phyloP scores from a whole-genome alignment of 139 green algal species.

The Ulvella scutata region DNA sequence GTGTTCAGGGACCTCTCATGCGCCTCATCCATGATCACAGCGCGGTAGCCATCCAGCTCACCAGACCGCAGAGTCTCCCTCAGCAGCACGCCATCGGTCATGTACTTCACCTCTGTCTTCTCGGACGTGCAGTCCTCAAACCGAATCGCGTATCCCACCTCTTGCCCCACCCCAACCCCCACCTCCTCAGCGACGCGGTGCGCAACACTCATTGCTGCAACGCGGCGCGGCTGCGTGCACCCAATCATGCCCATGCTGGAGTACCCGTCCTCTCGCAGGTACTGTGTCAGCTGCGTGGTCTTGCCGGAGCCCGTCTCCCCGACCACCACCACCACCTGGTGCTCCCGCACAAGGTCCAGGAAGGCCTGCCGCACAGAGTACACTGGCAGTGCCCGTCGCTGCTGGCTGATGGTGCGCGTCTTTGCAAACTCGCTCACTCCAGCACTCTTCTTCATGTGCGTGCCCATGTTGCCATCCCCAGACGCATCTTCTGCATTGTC shows the following conservation, averaged over 20 bases:
- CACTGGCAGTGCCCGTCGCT: slow-evolving; percentile 79
- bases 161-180: slow-evolving; percentile 51
- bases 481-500: background rate
- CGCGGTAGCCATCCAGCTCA: slow-evolving; percentile 68
- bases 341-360: slow-evolving; percentile 77
- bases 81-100: slow-evolving; percentile 90
- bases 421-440: slow-evolving; percentile 73
- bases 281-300: slow-evolving; percentile 94
- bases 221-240: slow-evolving; percentile 90
- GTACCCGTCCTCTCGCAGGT: slow-evolving; percentile 88
- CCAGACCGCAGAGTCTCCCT: slow-evolving; percentile 76
- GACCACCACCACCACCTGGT: slow-evolving; percentile 91
- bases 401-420: slow-evolving; percentile 75
- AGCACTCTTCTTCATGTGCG: slow-evolving; percentile 50
- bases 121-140: slow-evolving; percentile 92
- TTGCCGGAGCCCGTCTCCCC: slow-evolving; percentile 96
- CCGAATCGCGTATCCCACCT: slow-evolving; percentile 89
- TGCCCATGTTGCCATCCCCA: background rate
- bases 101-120: slow-evolving; percentile 58
- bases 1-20: slow-evolving; percentile 88
- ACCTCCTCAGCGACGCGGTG: slow-evolving; percentile 90
- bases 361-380: slow-evolving; percentile 56
- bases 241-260: slow-evolving; percentile 68
- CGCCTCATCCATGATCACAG: slow-evolving; percentile 79
- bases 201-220: slow-evolving; percentile 93